These are phyloP conservation scores for Melastoma malabathricum DNA, from an alignment of 345 rosid genomes.

Conservation along the genomic window DNA sequence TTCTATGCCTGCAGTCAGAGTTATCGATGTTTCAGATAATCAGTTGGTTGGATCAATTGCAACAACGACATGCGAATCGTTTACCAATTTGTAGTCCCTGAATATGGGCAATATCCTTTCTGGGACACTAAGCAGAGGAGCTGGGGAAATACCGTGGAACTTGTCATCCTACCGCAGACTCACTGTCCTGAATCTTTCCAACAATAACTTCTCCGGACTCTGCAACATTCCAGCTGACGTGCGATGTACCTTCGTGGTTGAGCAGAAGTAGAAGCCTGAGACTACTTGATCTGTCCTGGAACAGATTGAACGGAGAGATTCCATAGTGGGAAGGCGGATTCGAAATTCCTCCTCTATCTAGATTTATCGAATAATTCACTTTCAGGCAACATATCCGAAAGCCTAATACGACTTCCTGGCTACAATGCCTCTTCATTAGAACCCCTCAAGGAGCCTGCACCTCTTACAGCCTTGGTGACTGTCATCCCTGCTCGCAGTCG, in stretches of 20 bases:
- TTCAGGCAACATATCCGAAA: conserved; percentile 15
- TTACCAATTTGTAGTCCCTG: conserved; percentile 11
- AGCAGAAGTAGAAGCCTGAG: conserved; percentile 2
- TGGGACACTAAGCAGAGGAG: too few species aligned
- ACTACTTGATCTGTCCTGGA: conserved; percentile 12
- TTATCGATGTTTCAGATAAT: conserved; percentile 17
- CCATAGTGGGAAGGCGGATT: conserved; percentile 11
- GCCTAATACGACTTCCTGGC: conserved; percentile 15
- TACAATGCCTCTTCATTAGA: too few species aligned
- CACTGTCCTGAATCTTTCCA: too few species aligned
- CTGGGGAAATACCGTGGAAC: too few species aligned
- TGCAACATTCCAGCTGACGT: conserved; percentile 9
- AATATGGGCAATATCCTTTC: too few species aligned
- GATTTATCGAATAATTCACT: conserved; percentile 22
- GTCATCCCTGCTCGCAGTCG: conserved; percentile 36
- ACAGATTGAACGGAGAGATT: conserved; percentile 9
- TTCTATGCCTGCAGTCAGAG: conserved; percentile 8
- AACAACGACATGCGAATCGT: conserved; percentile 8
- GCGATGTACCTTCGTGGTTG: conserved; percentile 14
- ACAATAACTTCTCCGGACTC: too few species aligned
- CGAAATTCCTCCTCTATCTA: conserved; percentile 13
- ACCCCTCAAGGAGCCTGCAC: conserved; percentile 45
- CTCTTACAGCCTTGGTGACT: conserved; percentile 32
- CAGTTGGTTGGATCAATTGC: conserved; percentile 7
- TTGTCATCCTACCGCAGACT: too few species aligned